Percentiles rank a stretch among this genome's conserved stretches.
These are phyloP conservation scores for Cystodermella granulosa DNA, from an alignment of 1,284 basidiomycete genomes.

Conservation along the genomic window DNA sequence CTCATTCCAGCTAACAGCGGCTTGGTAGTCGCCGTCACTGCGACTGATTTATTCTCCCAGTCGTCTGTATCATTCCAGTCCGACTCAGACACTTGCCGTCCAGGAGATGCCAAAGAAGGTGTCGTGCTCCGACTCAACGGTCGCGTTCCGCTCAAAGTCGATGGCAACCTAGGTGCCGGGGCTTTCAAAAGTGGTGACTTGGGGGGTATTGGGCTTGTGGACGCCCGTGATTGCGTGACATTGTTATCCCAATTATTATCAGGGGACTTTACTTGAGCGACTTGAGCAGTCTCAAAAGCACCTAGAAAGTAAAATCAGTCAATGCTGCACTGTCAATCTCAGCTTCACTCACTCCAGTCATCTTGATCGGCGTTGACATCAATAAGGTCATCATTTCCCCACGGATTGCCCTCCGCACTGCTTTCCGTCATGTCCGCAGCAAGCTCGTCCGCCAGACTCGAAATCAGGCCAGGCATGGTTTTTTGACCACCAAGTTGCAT, in stretches of 20 bases:
- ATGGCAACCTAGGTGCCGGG: slow-evolving; percentile 1
- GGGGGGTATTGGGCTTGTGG: background rate
- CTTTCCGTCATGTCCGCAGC: slow-evolving; percentile 57
- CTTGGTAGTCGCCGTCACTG: slow-evolving; percentile 7
- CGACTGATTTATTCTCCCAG: slow-evolving; percentile 1
- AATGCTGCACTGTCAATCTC: background rate
- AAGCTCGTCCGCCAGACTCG: slow-evolving; percentile 48
- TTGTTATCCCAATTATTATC: background rate
- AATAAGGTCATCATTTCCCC: slow-evolving; percentile 77
- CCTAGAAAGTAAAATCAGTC: slow-evolving; percentile 41
- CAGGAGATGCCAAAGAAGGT: slow-evolving; percentile 12
- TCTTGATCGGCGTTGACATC: slow-evolving; percentile 87
- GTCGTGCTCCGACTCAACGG: slow-evolving; percentile 14
- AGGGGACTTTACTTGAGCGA: slow-evolving; percentile 3
- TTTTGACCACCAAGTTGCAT: slow-evolving; percentile 69
- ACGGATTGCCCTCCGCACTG: slow-evolving; percentile 52
- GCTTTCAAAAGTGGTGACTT: background rate
- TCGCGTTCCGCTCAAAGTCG: slow-evolving; percentile 12
- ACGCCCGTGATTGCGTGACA: background rate
- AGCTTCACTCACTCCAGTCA: slow-evolving; percentile 74
- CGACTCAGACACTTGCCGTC: too few relatives aligned
- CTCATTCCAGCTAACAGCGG: slow-evolving; percentile 46
- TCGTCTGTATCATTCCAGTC: slow-evolving; percentile 18
- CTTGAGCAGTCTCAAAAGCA: slow-evolving; percentile 74
- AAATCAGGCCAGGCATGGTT: slow-evolving; percentile 32